Percentiles rank a stretch among this genome's conserved stretches.
Conservation (phyloP, 2,329 filamentous ascomycete species). For the Apiospora pterosperma region DNA sequence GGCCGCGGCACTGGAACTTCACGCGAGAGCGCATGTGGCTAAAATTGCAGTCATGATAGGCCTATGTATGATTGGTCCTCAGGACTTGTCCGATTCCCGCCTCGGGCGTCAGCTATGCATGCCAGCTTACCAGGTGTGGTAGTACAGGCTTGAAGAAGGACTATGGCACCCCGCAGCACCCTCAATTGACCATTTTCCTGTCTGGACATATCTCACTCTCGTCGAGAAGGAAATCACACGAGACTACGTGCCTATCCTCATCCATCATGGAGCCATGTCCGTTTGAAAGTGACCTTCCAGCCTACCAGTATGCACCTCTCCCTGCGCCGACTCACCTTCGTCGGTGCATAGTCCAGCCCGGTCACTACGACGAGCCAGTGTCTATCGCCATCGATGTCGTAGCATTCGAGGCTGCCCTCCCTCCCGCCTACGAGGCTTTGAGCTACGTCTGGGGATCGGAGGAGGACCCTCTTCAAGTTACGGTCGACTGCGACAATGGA, state of each 20-base stretch:
- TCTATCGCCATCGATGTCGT: background rate
- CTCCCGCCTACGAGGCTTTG: background rate
- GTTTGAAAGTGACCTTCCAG: background rate
- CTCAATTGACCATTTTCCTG: background rate
- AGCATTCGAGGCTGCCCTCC: background rate
- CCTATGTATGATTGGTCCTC: background rate
- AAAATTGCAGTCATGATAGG: too few relatives aligned
- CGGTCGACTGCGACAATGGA: background rate
- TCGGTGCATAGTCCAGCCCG: background rate
- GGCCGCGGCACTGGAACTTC: background rate
- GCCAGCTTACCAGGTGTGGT: background rate
- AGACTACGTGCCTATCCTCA: background rate
- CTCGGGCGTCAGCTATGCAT: background rate
- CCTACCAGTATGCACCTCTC: background rate
- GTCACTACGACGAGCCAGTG: background rate
- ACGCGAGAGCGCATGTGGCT: background rate
- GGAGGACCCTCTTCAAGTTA: background rate
- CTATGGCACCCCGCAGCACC: background rate
- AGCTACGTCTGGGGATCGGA: background rate
- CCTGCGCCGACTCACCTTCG: background rate
- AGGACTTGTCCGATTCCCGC: background rate
- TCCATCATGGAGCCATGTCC: background rate
- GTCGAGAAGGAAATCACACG: background rate
- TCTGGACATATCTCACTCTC: background rate
- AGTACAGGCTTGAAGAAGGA: background rate